A percentile compares a stretch with the other conserved stretches of the same genome.
These are phyloP conservation scores for Solanum chiquidenum DNA, from an alignment of 257 asterid species.

Conservation along the genomic window DNA sequence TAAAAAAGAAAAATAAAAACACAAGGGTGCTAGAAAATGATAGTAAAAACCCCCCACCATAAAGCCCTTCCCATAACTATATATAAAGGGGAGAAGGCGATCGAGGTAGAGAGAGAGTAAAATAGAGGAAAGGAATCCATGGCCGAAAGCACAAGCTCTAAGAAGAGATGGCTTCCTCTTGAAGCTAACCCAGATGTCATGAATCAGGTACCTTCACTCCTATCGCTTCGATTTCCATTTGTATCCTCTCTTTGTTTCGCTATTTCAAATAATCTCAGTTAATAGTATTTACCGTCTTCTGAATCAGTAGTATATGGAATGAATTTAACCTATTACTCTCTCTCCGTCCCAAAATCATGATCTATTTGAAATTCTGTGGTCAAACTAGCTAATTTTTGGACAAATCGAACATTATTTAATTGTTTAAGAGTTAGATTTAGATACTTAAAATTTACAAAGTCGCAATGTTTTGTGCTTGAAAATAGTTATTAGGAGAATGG, in stretches of 20 bases:
- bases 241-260: background rate
- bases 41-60: background rate
- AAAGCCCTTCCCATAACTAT: slow-evolving; percentile 12
- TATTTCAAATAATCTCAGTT: background rate
- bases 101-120: background rate
- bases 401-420: background rate
- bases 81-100: background rate
- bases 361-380: background rate
- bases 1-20: background rate
- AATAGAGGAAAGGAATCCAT: slow-evolving; percentile 7
- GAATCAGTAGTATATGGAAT: background rate
- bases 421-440: background rate
- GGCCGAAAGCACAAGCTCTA: slow-evolving; percentile 45
- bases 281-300: background rate
- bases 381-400: background rate
- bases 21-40: background rate
- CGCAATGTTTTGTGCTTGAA: background rate
- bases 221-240: background rate
- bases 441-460: background rate
- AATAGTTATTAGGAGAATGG: background rate
- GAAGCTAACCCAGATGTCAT: slow-evolving; percentile 95
- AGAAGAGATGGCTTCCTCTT: slow-evolving; percentile 97
- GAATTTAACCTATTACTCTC: background rate
- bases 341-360: background rate
- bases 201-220: slow-evolving; percentile 58